Base-by-base conservation (phyloP, 192 early-diverging fungal species). In the Haplosporangium gracile region DNA sequence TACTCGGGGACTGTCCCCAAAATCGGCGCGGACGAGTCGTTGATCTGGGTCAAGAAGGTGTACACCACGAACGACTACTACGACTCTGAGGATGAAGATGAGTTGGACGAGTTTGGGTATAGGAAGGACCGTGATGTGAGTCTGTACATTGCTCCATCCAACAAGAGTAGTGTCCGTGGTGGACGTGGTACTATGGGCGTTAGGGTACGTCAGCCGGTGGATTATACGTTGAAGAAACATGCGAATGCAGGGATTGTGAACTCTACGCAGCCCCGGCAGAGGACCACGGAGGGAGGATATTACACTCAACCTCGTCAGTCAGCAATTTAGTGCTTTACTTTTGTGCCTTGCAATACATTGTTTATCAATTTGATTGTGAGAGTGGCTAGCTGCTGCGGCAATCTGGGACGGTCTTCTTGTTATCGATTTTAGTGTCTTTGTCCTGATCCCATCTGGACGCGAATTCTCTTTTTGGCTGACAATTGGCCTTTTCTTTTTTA, bases 31-130 rank as follows among this genome's bases (percentile, higher is more conserved):
- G 75, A 60, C 8, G 81, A 82, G 40, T 65, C 53, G 38, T 5
- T 84, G 32, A 24, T 84, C 22, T 84, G 76, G 82, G 72, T 79
- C 49, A 84, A 84, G 49, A 84, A 84, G 53, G 70, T 53, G 10
- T 29, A 10, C 16, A 84, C 82, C 2, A 84, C 20, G 34, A 72
- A 84, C 0, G 36, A 79, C 10, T 79, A 45, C 32, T 79, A 84
- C 47, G 82, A 84, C 39, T 71, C 77, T 45, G 77, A 75, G 45
- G 77, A 75, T 13, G 77, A 79, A 11, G 72, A 75, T 20, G 73
- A 65, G 5, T 34, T 84, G 43, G 77, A 79, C 68, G 77, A 84
- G 53, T 71, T 75, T 70, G 82, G 77, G 26, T n/a, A 84, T 73
- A 72, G 77, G 26, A 78, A 75, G 73, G 77, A 79, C 34, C 71